Base-by-base conservation (phyloP, 2,329 filamentous ascomycete genomes). In the Aspergillus ruber region DNA sequence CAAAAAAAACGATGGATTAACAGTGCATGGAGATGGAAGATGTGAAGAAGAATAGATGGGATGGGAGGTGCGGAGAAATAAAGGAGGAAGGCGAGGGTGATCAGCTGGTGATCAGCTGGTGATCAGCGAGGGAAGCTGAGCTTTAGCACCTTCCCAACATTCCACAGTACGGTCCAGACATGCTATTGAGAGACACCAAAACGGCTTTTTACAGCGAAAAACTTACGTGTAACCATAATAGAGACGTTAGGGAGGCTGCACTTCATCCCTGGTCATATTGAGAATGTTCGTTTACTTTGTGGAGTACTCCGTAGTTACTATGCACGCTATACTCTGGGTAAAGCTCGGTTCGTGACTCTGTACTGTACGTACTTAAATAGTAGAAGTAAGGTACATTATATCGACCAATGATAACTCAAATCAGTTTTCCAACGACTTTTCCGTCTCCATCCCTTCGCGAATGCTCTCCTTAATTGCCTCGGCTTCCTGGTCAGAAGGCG, bases 401-500 rank as follows among this genome's bases (percentile, higher is more conserved):
- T 18, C 13, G 35, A 45, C 23, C 23, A 20, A 43, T 32, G 3
- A 18, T 25, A 29, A 33, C 27, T 45, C 45, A 47, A 47, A 54
- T 50, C 38, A 25, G 27, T 39, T 54, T 45, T 62, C 62, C 43
- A 69, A 53, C 4, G 53, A 45, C 41, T 58, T 60, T 56, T 73
- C 70, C 23, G 67, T 45, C 51, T 67, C 67, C 46, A 71, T 63
- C 0, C 58, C 60, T 49, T 73, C 70, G 6, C 58, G 61, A 48
- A 71, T 65, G 42, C 61, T 59, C n/a, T 62, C 63, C 47, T 68
- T 65, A 46, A 67, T 58, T 27, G 58, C 63, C 5, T 56, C 53
- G 3, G 60, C 61, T 23, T 62, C 63, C 47, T 61, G 55, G 32
- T 51, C 52, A 29, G 65, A 71, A 2, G 77, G 76, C 49, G 71